These are phyloP conservation scores for Pinus tabuliformis DNA, from an alignment of 75 land plant species.

Conservation along the genomic window DNA sequence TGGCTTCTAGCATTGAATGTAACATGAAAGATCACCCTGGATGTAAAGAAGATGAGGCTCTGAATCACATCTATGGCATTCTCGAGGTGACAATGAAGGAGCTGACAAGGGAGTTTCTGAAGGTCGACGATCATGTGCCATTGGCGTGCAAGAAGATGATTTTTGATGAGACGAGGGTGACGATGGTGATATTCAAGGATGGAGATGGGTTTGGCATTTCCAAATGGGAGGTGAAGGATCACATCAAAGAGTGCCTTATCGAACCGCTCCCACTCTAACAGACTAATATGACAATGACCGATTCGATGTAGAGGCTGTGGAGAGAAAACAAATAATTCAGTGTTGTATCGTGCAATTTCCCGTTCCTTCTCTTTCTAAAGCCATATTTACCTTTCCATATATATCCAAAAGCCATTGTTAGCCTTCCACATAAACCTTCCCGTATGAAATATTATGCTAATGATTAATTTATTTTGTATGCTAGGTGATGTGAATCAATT, in stretches of 20 bases:
- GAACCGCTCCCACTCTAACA: background rate
- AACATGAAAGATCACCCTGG: conserved; percentile 23
- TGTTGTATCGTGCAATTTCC: rapidly evolving
- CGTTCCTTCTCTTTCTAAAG: too few relatives aligned
- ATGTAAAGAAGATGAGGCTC: background rate
- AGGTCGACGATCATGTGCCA: background rate
- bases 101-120: conserved; percentile 8
- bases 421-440: too few relatives aligned
- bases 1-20: conserved; percentile 8
- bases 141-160: conserved; percentile 12
- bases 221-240: conserved; percentile 14
- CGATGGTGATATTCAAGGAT: conserved; percentile 16
- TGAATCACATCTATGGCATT: background rate
- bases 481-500: too few relatives aligned
- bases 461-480: too few relatives aligned
- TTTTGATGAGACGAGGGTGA: conserved; percentile 23
- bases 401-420: too few relatives aligned
- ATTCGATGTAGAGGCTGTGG: too few relatives aligned
- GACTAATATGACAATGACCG: too few relatives aligned
- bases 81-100: conserved; percentile 18
- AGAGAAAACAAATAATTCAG: too few relatives aligned
- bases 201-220: conserved; percentile 23
- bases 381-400: too few relatives aligned
- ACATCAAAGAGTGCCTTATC: conserved; percentile 8
- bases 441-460: too few relatives aligned